Base-by-base conservation (phyloP, 306 rosid genomes). In the Fragaria vesca region DNA sequence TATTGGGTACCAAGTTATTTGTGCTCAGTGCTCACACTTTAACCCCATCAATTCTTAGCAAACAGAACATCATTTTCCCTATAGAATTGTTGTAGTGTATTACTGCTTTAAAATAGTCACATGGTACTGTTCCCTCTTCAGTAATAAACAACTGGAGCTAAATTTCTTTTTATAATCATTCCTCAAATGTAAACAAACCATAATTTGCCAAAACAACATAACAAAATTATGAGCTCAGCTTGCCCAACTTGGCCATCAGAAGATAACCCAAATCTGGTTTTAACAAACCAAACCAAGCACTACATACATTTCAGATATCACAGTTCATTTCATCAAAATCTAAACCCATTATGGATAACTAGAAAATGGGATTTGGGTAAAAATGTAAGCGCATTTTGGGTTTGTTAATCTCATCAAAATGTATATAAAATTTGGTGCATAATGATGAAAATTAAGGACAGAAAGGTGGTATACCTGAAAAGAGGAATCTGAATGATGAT, bases 401-500 rank as follows among this genome's bases (percentile, higher is more conserved):
- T 46, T 46, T 46, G 18, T 16, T 46, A 24, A 62, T 63, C 32
- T 20, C n/a, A 63, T 5, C 43, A 51, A 48, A 32, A 51, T 26
- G 45, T 65, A 10, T 21, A 10, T 12, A 5, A 12, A 1, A 12
- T 6, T 47, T 6, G 34, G 65, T 51, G 20, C 12, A 11, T 34
- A 16, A 36, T 36, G 26, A 16, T 60, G 38, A n/a, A 4, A 24
- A 73, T 28, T 11, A 11, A 61, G 52, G 18, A 71, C 38, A 46
- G 8, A 43, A 66, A 24, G 32, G 48, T 40, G 32, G 12, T 21
- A 75, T 83, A 92, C 98, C 98, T 92, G 94, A 92, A 94, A 84
- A 94, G 85, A 71, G 97, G 98, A 72, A 92, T 67, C 83, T 94
- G 98, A 74, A 88, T 81, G 79, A 94, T 75, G 86, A 94, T 87